These are phyloP conservation scores for Agapanthus africanus DNA, from an alignment of 106 monocot genomes.

Conservation along the genomic window DNA sequence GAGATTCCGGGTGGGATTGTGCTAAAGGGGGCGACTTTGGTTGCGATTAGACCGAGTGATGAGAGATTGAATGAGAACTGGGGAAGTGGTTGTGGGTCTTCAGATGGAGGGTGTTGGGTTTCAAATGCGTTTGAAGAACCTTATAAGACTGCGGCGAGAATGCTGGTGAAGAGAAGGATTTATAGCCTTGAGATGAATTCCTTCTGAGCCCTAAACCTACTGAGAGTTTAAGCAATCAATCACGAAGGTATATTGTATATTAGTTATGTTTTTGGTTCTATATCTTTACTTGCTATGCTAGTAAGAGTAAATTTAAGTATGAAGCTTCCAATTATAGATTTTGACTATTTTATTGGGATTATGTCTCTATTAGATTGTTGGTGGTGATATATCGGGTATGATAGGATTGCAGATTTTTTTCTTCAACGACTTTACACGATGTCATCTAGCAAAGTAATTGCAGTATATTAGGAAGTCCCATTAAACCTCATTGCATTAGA, in stretches of 20 bases:
- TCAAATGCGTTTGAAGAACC: conserved; percentile 75
- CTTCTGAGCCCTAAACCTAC: conserved; percentile 41
- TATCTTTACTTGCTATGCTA: neutral
- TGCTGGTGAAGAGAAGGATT: conserved; percentile 57
- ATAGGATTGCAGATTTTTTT: neutral
- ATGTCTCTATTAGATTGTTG: neutral
- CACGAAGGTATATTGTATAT: neutral
- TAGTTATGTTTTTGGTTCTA: neutral
- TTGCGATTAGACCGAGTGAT: conserved; percentile 69
- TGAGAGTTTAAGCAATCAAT: conserved; percentile 1
- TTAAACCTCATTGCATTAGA: neutral
- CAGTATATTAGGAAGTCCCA: neutral
- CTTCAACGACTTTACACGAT: neutral
- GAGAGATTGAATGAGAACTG: conserved; percentile 4
- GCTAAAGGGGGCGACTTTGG: conserved; percentile 73
- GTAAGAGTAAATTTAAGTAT: neutral
- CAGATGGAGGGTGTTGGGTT: conserved; percentile 33
- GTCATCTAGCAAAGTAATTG: neutral
- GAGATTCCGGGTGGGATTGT: conserved; percentile 62
- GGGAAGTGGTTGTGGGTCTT: neutral
- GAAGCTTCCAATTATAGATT: neutral
- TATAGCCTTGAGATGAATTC: conserved; percentile 94
- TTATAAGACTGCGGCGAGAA: conserved; percentile 47
- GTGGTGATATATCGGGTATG: neutral
- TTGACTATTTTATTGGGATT: neutral